phyloP scores from a whole-genome alignment of 805 yeast genomes.

The Candida rishiriensis region DNA sequence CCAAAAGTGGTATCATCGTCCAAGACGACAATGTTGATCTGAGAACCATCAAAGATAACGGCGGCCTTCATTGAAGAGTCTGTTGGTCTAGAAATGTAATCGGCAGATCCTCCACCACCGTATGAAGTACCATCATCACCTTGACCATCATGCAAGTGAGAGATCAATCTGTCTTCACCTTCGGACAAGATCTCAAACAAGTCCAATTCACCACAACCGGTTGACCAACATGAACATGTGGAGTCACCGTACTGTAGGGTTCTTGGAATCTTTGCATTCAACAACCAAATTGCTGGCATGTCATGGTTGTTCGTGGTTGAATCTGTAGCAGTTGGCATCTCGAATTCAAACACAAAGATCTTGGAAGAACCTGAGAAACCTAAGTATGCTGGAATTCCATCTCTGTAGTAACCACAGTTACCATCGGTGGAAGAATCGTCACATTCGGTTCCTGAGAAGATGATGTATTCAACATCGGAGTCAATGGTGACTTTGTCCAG shows the following conservation, averaged over 20 bases:
- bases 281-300: constrained; percentile 98
- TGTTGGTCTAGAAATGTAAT: constrained; percentile 86
- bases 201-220: constrained; percentile 98
- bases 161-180: constrained; percentile 71
- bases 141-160: constrained; percentile 83
- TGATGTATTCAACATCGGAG: constrained; percentile 75
- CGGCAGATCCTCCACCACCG: constrained; percentile 82
- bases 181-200: constrained; percentile 80
- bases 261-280: constrained; percentile 95
- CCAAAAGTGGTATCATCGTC: constrained; percentile 49
- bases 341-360: constrained; percentile 89
- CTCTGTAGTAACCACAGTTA: constrained; percentile 83
- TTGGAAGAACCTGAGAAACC: constrained; percentile 85
- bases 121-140: constrained; percentile 48
- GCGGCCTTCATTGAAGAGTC: constrained; percentile 80
- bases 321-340: constrained; percentile 71
- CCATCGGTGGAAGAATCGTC: constrained; percentile 37
- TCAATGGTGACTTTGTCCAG: constrained; percentile 63
- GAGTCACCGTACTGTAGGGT: constrained; percentile 87
- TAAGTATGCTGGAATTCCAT: constrained; percentile 73
- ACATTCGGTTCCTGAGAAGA: constrained; percentile 73
- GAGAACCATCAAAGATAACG: constrained; percentile 63
- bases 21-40: constrained; percentile 57
- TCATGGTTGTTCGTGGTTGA: constrained; percentile 60
- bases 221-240: constrained; percentile 90